These are phyloP conservation scores for Caryopteris hybrid DNA, from an alignment of 305 asterid species.

Conservation along the genomic window DNA sequence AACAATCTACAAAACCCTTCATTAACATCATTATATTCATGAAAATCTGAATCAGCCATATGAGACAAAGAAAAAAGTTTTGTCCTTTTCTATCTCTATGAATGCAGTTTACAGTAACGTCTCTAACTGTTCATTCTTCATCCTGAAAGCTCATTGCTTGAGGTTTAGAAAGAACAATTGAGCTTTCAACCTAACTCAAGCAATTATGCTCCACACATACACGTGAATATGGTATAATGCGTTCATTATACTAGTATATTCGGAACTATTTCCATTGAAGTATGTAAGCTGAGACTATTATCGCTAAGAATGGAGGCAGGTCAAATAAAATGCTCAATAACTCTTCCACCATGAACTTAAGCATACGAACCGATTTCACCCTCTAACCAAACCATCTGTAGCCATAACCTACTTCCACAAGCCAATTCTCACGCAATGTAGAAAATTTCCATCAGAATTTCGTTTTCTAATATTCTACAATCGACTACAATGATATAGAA, in stretches of 20 bases:
- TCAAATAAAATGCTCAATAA: not conserved
- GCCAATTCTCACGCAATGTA: slow-evolving; percentile 2
- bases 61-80: no score
- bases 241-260: not conserved
- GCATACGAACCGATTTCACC: not conserved
- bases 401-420: not conserved
- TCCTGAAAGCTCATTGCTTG: not conserved
- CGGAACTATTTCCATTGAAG: not conserved
- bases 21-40: not conserved
- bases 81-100: no score
- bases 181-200: no score
- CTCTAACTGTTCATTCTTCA: not conserved
- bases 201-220: not conserved
- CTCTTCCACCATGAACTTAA: not conserved
- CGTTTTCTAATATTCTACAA: not conserved
- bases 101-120: no score
- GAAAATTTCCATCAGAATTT: not conserved
- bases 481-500: not conserved
- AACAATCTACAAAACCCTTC: not conserved
- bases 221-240: not conserved
- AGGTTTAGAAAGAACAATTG: not conserved
- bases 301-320: not conserved
- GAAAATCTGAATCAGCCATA: not conserved
- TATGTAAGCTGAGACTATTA: not conserved
- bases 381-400: not conserved